A percentile compares a stretch with the other conserved stretches of the same genome.
Evolutionary conservation across 345 rosid genomes (phyloP).

Genomic region (Gossypium rotundifolium): DNA sequence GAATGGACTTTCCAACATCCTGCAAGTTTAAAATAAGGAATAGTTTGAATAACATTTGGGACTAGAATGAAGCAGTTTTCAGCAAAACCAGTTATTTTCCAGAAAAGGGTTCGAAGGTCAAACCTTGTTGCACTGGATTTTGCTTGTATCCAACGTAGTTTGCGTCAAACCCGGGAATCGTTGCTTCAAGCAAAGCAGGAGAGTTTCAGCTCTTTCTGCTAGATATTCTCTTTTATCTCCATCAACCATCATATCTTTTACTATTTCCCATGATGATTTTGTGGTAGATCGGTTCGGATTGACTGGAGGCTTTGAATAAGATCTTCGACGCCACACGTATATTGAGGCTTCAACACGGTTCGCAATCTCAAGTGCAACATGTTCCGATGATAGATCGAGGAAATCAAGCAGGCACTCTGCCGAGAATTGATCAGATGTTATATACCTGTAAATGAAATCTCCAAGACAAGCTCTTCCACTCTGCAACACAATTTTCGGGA

Average conservation of each 20-base stretch:
- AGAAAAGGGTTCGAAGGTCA: not conserved
- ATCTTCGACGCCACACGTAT: conserved; percentile 74
- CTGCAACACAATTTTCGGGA: conserved; percentile 32
- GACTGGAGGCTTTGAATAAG: conserved; percentile 41
- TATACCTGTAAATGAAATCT: conserved; percentile 68
- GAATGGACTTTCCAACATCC: conserved; percentile 92
- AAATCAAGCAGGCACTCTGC: conserved; percentile 84
- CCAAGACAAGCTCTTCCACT: conserved; percentile 87
- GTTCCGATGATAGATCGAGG: conserved; percentile 86
- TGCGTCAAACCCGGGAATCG: conserved; percentile 84
- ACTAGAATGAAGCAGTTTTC: not conserved
- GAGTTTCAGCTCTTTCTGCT: conserved; percentile 82
- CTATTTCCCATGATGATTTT: conserved; percentile 83
- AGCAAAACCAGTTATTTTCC: not conserved
- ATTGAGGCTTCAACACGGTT: conserved; percentile 84
- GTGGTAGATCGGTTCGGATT: conserved; percentile 45
- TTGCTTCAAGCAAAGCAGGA: conserved; percentile 85
- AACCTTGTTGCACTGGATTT: conserved; percentile 94
- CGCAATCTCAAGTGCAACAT: conserved; percentile 73
- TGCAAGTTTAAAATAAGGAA: conserved; percentile 21
- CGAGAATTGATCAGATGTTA: conserved; percentile 77
- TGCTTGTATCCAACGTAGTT: conserved; percentile 78
- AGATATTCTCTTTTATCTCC: conserved; percentile 78
- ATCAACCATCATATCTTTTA: conserved; percentile 77
- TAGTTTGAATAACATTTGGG: not conserved